These are phyloP conservation scores for Entomortierella parvispora DNA, from an alignment of 192 early-diverging fungal genomes.

Conservation along the genomic window DNA sequence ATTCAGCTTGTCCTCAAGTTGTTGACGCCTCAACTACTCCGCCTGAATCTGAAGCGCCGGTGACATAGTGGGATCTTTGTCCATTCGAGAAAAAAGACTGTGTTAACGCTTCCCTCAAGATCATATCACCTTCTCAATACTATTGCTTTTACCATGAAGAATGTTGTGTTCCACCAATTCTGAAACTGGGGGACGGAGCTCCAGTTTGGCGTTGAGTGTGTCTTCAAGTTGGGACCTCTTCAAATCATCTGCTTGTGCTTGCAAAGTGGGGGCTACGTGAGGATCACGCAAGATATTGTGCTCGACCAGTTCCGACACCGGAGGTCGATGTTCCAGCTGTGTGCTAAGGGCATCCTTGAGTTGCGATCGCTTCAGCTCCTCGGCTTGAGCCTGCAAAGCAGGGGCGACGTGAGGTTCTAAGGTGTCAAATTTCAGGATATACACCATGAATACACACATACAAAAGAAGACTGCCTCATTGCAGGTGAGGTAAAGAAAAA, in stretches of 20 bases:
- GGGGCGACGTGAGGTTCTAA: conserved; percentile 59
- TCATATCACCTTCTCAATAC: not conserved
- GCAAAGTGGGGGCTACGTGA: conserved; percentile 57
- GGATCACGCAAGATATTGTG: conserved; percentile 59
- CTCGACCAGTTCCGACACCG: conserved; percentile 58
- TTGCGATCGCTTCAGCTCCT: conserved; percentile 56
- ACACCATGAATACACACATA: no score
- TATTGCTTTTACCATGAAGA: conserved; percentile 45
- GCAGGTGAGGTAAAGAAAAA: not conserved
- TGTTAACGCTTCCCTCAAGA: not conserved
- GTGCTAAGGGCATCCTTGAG: conserved; percentile 64
- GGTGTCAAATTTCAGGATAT: not conserved
- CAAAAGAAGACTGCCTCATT: no score
- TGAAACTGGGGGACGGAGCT: conserved; percentile 58
- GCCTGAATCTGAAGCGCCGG: conserved; percentile 56
- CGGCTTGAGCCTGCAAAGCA: conserved; percentile 51
- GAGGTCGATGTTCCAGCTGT: conserved; percentile 65
- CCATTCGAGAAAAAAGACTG: not conserved
- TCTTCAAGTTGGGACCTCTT: conserved; percentile 60
- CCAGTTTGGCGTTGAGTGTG: conserved; percentile 63
- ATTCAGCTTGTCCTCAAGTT: conserved; percentile 49
- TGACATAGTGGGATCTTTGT: conserved; percentile 52
- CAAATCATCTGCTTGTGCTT: conserved; percentile 56
- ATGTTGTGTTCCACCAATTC: conserved; percentile 64
- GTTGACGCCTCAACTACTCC: conserved; percentile 49